Base-by-base conservation (phyloP, 805 yeast species). In the Clavispora vitiphila region DNA sequence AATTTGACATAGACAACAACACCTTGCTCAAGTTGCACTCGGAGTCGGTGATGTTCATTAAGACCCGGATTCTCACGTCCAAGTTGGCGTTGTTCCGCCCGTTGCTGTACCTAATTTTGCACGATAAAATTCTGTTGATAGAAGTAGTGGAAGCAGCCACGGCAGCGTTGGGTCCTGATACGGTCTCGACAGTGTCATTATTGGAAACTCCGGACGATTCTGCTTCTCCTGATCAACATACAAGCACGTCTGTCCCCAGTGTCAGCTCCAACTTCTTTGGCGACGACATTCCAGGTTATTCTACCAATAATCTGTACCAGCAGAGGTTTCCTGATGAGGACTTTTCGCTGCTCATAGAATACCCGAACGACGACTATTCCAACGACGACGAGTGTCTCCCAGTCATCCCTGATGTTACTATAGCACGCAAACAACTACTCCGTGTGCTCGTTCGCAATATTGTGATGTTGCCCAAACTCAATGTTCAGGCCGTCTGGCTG, bases 11-110 rank as follows among this genome's bases (percentile, higher is more conserved):
- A 7, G 66, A 64, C 41, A 64, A 64, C 32, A 67, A 65, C 36
- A 40, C 63, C 30, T 49, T 62, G 32, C 53, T 62, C 30, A 52
- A 56, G 26, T 58, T 66, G 3, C 71, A 66, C 42, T 61, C 66
- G 2, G 72, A 67, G 42, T 49, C 62, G 2, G 56, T 67, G 20
- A 65, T 67, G 59, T 67, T 55, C 49, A 65, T 65, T 36, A 67
- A 67, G 40, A 64, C 71, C 2, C 47, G 73, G 23, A 57, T 68
- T 12, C 36, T 67, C 4, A 39, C 55, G 4, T 64, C 71, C 19
- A 64, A 65, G 38, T 42, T 68, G 39, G 37, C 58, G 8, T 43
- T 68, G 21, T 56, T 63, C 47, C 49, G 72, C 11, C 72, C 73
- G 1, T 48, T 67, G 12, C 47, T 60, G 6, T 67, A 65, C 40